Conservation (phyloP, 1,284 basidiomycete species). For the Apiotrichum montevideense region DNA sequence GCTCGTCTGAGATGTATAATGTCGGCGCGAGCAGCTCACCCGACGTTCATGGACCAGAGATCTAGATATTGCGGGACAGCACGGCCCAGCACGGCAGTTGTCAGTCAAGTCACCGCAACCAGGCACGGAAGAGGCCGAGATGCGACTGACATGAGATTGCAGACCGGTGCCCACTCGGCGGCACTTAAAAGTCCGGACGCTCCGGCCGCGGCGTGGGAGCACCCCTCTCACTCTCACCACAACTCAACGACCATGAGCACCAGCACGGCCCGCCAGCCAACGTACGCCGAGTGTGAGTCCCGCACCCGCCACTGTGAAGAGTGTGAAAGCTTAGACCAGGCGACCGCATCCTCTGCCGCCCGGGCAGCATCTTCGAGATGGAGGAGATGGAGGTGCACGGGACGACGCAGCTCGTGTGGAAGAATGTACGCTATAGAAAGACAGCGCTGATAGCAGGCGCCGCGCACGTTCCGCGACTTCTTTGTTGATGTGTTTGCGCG, state of each 20-base stretch:
- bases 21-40: too few species aligned
- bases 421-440: constrained; percentile 24
- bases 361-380: constrained; percentile 38
- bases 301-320: background rate
- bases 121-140: too few species aligned
- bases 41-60: too few species aligned
- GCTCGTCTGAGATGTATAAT: too few species aligned
- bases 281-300: background rate
- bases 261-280: background rate
- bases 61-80: too few species aligned
- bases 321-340: constrained; percentile 16
- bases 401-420: constrained; percentile 28
- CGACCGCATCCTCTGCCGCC: constrained; percentile 33
- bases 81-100: too few species aligned
- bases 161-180: too few species aligned
- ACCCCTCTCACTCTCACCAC: too few species aligned
- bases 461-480: constrained; percentile 29
- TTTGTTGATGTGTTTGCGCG: constrained; percentile 15
- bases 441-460: constrained; percentile 15
- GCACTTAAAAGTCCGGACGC: too few species aligned
- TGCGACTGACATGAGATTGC: too few species aligned
- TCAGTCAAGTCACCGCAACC: too few species aligned
- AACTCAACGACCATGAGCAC: background rate
- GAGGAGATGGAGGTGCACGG: constrained; percentile 28
- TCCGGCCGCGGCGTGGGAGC: too few species aligned